Base-by-base conservation (phyloP, 2,329 filamentous ascomycete genomes). In the Fusarium nematophilum region DNA sequence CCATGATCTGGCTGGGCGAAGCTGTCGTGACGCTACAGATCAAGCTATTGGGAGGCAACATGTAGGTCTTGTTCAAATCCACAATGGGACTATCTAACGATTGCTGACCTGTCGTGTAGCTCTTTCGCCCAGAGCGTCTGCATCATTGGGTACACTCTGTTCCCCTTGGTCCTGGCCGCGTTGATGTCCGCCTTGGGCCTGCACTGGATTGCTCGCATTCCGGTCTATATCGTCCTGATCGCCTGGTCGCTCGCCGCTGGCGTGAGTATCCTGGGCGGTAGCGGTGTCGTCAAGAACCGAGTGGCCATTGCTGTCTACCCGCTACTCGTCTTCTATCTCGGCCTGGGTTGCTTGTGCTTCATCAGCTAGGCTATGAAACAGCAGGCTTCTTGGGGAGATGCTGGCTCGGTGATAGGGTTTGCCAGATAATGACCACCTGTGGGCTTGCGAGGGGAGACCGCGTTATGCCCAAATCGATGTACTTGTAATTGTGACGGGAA, bases 21-120 rank as follows among this genome's bases (percentile, higher is more conserved):
- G 93, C 93, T 1, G 90, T 97, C 4, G 95, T 99, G 55, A 99
- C 95, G n/a, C 78, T 96, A 72, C 95, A 99, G 83, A 98, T 99
- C 76, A 97, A 96, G 80, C 81, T 99, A 67, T 79, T 99, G 55
- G 95, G 95, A 55, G 95, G 95, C 38, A 97, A 95, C 80, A 97
- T 99, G 94, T 98, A 81, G 78, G 93, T 86, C 29, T 34, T 46
- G 36, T 42, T 15, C 49, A 38, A 27, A 13, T 18, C 21, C 30
- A 6, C 15, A 11, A 18, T 13, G 15, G 18, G 6, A 6, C 17
- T 17, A 7, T 9, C 13, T 44, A n/a, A 8, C 13, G 26, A 10
- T 53, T 51, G 40, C 70, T 74, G 64, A 72, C 59, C 26, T 14
- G 38, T 3, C 27, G 10, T 23, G 44, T 73, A 98, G 94, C 70